Evolutionary conservation across 225 moss, liverwort and hornwort genomes (phyloP).

Genomic region (Pseudisothecium myosuroides): DNA sequence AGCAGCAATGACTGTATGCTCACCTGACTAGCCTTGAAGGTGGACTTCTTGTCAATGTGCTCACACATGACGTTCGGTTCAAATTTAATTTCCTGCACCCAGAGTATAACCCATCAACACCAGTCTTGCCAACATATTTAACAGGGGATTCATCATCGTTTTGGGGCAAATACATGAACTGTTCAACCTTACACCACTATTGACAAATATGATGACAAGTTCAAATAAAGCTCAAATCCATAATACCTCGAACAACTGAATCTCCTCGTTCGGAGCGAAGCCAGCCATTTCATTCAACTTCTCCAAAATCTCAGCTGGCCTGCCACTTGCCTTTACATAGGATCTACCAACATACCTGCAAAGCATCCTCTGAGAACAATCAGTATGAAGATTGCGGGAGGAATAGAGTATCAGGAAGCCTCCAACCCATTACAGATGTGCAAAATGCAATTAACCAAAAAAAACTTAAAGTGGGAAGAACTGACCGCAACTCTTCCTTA

Average conservation of each 20-base stretch:
- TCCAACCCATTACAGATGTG: neutral
- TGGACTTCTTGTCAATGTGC: slow-evolving; percentile 60
- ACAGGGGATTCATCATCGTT: neutral
- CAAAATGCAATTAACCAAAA: neutral
- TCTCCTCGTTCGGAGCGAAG: slow-evolving; percentile 36
- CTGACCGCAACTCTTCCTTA: slow-evolving; percentile 45
- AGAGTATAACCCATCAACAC: neutral
- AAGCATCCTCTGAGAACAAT: neutral
- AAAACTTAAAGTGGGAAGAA: neutral
- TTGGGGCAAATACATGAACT: neutral
- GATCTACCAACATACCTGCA: slow-evolving; percentile 77
- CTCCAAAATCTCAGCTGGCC: slow-evolving; percentile 51
- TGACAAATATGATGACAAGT: neutral
- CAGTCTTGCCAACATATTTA: neutral
- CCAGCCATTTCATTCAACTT: slow-evolving; percentile 68
- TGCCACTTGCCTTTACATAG: slow-evolving; percentile 37
- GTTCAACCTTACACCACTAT: neutral
- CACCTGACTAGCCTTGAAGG: slow-evolving; percentile 57
- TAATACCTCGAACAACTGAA: slow-evolving; percentile 55
- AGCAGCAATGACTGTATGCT: neutral
- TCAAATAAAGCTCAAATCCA: neutral
- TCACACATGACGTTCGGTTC: slow-evolving; percentile 99
- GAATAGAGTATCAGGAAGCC: neutral
- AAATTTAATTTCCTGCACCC: slow-evolving; percentile 92
- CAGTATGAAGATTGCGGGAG: neutral